Percentiles rank a stretch among this genome's conserved stretches.
These are phyloP conservation scores for Rehmannia glutinosa DNA, from an alignment of 257 asterid species.

Conservation along the genomic window DNA sequence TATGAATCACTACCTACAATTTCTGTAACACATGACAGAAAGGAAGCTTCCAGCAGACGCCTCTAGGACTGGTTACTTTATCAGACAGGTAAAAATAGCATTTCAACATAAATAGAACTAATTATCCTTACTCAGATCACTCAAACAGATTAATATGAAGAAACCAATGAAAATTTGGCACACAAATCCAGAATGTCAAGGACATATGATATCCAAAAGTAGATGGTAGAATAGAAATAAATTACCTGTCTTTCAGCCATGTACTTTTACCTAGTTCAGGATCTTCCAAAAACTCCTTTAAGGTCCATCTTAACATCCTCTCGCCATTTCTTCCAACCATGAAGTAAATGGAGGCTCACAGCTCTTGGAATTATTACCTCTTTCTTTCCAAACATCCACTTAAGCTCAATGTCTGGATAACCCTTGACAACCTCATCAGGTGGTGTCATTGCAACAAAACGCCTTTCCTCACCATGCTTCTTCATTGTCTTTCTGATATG, in stretches of 20 bases:
- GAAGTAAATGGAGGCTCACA: constrained; percentile 47
- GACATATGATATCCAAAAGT: no score
- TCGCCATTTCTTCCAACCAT: constrained; percentile 97
- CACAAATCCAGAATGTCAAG: neutral
- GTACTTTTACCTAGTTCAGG: constrained; percentile 76
- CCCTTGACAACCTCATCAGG: constrained; percentile 82
- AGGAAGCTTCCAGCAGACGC: neutral
- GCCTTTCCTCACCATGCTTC: constrained; percentile 70
- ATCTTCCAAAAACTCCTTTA: constrained; percentile 66
- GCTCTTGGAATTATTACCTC: constrained; percentile 82
- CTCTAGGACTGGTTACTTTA: neutral
- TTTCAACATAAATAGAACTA: neutral
- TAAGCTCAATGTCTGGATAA: constrained; percentile 79
- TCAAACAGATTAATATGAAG: neutral
- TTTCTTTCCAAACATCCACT: constrained; percentile 91
- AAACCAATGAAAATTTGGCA: neutral
- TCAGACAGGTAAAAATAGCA: neutral
- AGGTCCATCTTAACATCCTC: constrained; percentile 65
- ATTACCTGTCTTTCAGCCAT: constrained; percentile 91
- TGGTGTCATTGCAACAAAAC: constrained; percentile 69
- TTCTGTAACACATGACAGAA: neutral
- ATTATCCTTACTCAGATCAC: neutral
- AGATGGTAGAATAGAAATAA: no score
- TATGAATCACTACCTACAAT: no score
- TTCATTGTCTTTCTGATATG: constrained; percentile 62